Evolutionary conservation across 495 filamentous ascomycete species (phyloP).

Genomic region (Xylaria longipes): DNA sequence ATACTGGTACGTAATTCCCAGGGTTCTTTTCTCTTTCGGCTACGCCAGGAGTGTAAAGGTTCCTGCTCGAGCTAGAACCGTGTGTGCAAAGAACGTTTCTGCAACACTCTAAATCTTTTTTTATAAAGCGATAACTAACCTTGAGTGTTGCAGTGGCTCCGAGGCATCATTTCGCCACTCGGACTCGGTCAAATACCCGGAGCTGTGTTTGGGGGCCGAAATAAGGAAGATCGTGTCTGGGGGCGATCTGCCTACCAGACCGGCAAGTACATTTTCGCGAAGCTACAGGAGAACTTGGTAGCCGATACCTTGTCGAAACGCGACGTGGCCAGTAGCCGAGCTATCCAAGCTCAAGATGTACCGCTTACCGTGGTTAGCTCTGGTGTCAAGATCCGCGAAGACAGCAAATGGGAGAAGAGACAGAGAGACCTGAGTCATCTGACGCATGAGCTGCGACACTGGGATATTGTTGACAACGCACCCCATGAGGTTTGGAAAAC

Average conservation of each 20-base stretch:
- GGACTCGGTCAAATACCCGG: constrained; percentile 80
- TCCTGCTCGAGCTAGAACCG: neutral
- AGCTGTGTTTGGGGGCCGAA: constrained; percentile 78
- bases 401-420: constrained; percentile 74
- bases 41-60: neutral
- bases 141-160: constrained; percentile 62
- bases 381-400: constrained; percentile 60
- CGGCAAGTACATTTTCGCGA: constrained; percentile 83
- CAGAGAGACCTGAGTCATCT: constrained; percentile 84
- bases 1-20: constrained; percentile 47
- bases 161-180: constrained; percentile 82
- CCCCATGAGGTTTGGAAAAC: constrained; percentile 88
- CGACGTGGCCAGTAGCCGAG: constrained; percentile 75
- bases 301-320: constrained; percentile 80
- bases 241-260: constrained; percentile 78
- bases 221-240: constrained; percentile 81
- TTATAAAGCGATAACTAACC: neutral
- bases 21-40: neutral
- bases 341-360: constrained; percentile 75
- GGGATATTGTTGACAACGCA: constrained; percentile 86
- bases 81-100: neutral
- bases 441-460: constrained; percentile 75
- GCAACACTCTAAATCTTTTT: neutral
- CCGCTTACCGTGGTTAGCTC: constrained; percentile 85
- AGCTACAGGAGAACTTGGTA: constrained; percentile 90